Conservation (phyloP, 129 eudicot species). For the Erigeron canadensis region DNA sequence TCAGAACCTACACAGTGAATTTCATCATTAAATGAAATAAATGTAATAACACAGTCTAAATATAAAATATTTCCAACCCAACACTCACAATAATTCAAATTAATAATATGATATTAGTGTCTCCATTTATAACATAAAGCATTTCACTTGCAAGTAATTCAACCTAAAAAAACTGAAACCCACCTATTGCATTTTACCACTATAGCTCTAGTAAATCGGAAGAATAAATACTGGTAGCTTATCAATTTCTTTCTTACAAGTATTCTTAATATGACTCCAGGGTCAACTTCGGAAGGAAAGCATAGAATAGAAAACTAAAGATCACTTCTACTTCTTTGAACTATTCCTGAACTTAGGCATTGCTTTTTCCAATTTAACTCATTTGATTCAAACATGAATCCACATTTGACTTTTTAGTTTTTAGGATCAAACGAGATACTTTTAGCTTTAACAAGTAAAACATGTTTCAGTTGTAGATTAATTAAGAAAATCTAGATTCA, state of each 20-base stretch:
- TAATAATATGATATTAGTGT: background rate
- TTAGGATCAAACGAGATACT: conserved; percentile 2
- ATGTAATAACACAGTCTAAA: background rate
- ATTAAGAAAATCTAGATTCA: background rate
- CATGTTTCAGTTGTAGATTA: conserved; percentile 13
- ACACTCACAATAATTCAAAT: background rate
- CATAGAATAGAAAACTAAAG: conserved; percentile 16
- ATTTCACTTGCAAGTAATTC: conserved; percentile 10
- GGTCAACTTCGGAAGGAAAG: conserved; percentile 2
- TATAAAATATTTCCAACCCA: background rate
- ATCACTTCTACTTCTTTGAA: background rate
- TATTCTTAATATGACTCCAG: conserved; percentile 10
- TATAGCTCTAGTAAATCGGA: conserved; percentile 6
- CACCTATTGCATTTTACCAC: background rate
- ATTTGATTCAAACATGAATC: conserved; percentile 1
- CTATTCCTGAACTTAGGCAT: background rate
- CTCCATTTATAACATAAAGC: background rate
- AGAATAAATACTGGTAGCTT: background rate
- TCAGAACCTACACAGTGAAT: conserved; percentile 66
- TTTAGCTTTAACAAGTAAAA: background rate
- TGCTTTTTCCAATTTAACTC: background rate
- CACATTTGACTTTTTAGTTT: conserved; percentile 12
- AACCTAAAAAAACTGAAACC: conserved; percentile 11
- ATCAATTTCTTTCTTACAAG: background rate
- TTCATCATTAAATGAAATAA: conserved; percentile 14